Percentiles rank a stretch among this genome's conserved stretches.
Evolutionary conservation across 2,329 filamentous ascomycete genomes (phyloP).

Genomic region (Neonectria faginata): DNA sequence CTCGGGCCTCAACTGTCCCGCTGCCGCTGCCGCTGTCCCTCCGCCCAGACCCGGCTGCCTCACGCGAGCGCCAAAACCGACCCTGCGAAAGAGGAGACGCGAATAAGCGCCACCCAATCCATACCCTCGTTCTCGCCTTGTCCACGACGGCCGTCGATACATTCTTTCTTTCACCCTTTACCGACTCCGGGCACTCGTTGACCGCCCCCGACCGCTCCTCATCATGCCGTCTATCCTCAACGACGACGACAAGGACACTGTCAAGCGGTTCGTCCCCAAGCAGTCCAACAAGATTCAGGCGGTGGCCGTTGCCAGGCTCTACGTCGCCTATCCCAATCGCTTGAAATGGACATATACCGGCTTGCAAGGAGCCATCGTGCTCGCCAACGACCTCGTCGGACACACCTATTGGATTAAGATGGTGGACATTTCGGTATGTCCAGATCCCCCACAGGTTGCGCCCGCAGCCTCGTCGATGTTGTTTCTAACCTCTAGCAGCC

Average conservation of each 20-base stretch:
- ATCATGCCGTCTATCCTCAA: slow-evolving; percentile 77
- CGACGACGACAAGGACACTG: slow-evolving; percentile 95
- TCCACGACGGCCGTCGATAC: slow-evolving; percentile 24
- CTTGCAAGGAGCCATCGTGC: slow-evolving; percentile 88
- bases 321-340: slow-evolving; percentile 88
- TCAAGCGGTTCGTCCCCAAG: slow-evolving; percentile 94
- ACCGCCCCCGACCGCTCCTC: slow-evolving; percentile 28
- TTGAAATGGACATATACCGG: slow-evolving; percentile 94
- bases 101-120: slow-evolving; percentile 41
- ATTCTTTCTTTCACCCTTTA: slow-evolving; percentile 9
- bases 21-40: neutral
- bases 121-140: slow-evolving; percentile 39
- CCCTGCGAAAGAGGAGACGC: slow-evolving; percentile 39
- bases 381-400: slow-evolving; percentile 93
- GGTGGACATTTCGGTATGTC: slow-evolving; percentile 88
- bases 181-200: slow-evolving; percentile 8
- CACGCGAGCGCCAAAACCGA: slow-evolving; percentile 43
- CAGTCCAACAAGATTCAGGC: slow-evolving; percentile 97
- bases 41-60: slow-evolving; percentile 36
- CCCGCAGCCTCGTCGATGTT: slow-evolving; percentile 22
- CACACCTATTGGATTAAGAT: slow-evolving; percentile 98
- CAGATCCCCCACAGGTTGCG: slow-evolving; percentile 20
- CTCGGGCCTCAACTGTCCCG: slow-evolving; percentile 25
- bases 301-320: slow-evolving; percentile 91
- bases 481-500: slow-evolving; percentile 62